These are phyloP conservation scores for Colletotrichum cuscutae DNA, from an alignment of 2,329 filamentous ascomycete genomes.

Conservation along the genomic window DNA sequence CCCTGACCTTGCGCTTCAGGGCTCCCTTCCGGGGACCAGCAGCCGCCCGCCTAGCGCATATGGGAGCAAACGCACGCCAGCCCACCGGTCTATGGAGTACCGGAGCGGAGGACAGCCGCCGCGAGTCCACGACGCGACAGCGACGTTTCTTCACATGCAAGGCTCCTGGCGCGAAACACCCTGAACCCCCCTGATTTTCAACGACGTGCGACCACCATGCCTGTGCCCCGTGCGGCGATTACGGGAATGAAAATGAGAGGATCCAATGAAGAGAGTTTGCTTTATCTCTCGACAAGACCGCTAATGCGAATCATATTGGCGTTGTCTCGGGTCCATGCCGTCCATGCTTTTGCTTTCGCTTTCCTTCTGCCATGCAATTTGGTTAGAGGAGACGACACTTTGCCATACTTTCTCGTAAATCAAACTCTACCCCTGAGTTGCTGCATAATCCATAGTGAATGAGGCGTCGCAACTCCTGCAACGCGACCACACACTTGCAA, in stretches of 20 bases:
- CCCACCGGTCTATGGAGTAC: not conserved
- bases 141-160: conserved; percentile 26
- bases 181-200: not conserved
- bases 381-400: not conserved
- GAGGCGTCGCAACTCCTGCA: not conserved
- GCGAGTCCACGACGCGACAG: not conserved
- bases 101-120: not conserved
- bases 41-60: conserved; percentile 18
- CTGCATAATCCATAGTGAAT: not conserved
- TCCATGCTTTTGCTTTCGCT: not conserved
- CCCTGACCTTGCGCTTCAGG: conserved; percentile 1
- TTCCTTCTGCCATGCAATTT: not conserved
- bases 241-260: conserved; percentile 13
- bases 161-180: not conserved
- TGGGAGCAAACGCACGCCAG: not conserved
- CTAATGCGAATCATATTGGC: conserved; percentile 16
- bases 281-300: conserved; percentile 15
- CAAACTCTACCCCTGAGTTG: not conserved
- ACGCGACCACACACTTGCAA: not conserved
- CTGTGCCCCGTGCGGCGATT: conserved; percentile 22
- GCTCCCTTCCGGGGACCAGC: not conserved
- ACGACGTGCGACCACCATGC: not conserved
- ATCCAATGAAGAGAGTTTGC: conserved; percentile 27
- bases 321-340: conserved; percentile 1
- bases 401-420: not conserved